A percentile compares a stretch with the other conserved stretches of the same genome.
phyloP scores from a whole-genome alignment of 345 rosid species.

The Melaleuca alternifolia region DNA sequence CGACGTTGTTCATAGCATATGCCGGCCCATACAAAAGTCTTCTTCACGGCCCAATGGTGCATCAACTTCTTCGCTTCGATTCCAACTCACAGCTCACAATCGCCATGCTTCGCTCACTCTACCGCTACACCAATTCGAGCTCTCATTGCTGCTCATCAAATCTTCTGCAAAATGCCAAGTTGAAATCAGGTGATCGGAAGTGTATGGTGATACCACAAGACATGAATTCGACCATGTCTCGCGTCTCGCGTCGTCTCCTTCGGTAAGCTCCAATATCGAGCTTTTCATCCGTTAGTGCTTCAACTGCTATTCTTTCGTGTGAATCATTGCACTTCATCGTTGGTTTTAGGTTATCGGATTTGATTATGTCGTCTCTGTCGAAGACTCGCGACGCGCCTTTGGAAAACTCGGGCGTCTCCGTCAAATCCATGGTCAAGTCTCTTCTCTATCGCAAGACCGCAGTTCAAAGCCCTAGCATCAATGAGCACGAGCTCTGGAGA shows the following conservation, averaged over 20 bases:
- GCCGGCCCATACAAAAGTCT: not conserved
- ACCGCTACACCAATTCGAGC: not conserved
- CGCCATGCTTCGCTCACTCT: not conserved
- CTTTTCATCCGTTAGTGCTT: not conserved
- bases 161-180: no score
- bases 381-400: constrained; percentile 28
- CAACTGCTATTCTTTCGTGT: not conserved
- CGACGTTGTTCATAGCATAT: no score
- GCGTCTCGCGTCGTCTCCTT: constrained; percentile 13
- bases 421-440: constrained; percentile 39
- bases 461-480: not conserved
- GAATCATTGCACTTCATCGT: not conserved
- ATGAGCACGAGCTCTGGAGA: constrained; percentile 10
- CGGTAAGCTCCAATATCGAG: constrained; percentile 22
- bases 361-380: constrained; percentile 30
- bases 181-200: not conserved
- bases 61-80: not conserved
- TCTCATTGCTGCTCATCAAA: not conserved
- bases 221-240: not conserved
- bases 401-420: constrained; percentile 27
- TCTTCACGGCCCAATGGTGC: not conserved
- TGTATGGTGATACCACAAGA: not conserved
- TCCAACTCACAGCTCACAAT: not conserved
- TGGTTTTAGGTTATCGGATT: constrained; percentile 29
- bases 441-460: constrained; percentile 28